Evolutionary conservation across 768 basidiomycete genomes (phyloP).

Genomic region (Rhodotorula sphaerocarpa): DNA sequence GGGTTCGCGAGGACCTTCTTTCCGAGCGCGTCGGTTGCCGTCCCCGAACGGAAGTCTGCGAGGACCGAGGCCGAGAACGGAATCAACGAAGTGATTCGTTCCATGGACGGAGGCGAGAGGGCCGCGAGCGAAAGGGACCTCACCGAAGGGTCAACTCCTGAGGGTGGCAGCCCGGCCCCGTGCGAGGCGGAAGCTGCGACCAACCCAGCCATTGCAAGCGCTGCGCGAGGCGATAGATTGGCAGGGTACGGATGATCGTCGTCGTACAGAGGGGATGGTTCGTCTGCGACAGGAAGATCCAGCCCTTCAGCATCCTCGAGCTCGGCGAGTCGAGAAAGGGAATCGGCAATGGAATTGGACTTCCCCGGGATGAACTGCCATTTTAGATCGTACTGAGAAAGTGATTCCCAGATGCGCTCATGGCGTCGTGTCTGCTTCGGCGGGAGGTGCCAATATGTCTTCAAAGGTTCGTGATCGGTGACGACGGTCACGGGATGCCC

Average conservation of each 20-base stretch:
- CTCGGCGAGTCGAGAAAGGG: too few species aligned
- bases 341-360: not conserved
- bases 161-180: too few species aligned
- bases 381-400: not conserved
- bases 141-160: too few species aligned
- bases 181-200: too few species aligned
- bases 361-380: not conserved
- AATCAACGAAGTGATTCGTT: not conserved
- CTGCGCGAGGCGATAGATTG: too few species aligned
- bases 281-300: too few species aligned
- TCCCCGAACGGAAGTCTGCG: not conserved
- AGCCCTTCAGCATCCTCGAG: too few species aligned
- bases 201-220: too few species aligned
- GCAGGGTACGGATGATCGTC: too few species aligned
- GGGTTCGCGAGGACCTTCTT: not conserved
- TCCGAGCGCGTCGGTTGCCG: not conserved
- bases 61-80: not conserved
- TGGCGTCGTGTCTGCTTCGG: not conserved
- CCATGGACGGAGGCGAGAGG: not conserved
- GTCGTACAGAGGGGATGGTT: too few species aligned
- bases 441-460: not conserved
- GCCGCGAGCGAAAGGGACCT: not conserved
- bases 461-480: not conserved
- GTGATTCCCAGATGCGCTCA: constrained; percentile 5
- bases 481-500: not conserved